Conservation (phyloP, 805 yeast species). For the Yamadazyma kitorensis region DNA sequence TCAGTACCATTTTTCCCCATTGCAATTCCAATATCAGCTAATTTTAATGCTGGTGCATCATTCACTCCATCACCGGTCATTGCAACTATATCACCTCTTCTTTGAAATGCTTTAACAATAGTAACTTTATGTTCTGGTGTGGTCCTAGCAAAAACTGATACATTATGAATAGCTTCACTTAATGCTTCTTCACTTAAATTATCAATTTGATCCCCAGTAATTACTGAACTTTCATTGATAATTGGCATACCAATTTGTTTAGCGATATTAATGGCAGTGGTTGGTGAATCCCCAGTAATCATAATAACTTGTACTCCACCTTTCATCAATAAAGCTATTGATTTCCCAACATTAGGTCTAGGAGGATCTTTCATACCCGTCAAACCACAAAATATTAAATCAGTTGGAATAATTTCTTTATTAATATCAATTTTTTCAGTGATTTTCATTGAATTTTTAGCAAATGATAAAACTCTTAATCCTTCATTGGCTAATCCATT, state of each 20-base stretch:
- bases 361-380: slow-evolving; percentile 99
- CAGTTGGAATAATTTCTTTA: slow-evolving; percentile 45
- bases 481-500: slow-evolving; percentile 75
- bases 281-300: slow-evolving; percentile 95
- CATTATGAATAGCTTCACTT: slow-evolving; percentile 72
- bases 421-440: slow-evolving; percentile 25
- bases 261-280: slow-evolving; percentile 84
- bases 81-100: slow-evolving; percentile 92
- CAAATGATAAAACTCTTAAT: slow-evolving; percentile 80
- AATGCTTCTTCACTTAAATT: slow-evolving; percentile 67
- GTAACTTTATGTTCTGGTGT: slow-evolving; percentile 92
- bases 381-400: slow-evolving; percentile 76
- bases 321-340: slow-evolving; percentile 71
- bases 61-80: slow-evolving; percentile 99
- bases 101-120: slow-evolving; percentile 85
- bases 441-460: slow-evolving; percentile 42
- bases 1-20: slow-evolving; percentile 96
- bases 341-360: slow-evolving; percentile 74
- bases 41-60: slow-evolving; percentile 96
- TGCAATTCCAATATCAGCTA: slow-evolving; percentile 94
- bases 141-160: slow-evolving; percentile 90
- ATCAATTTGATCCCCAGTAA: slow-evolving; percentile 85
- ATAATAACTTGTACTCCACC: slow-evolving; percentile 98
- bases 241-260: slow-evolving; percentile 87
- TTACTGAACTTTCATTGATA: slow-evolving; percentile 60